phyloP scores from a whole-genome alignment of 495 filamentous ascomycete genomes.

The Penicillium arizonense region DNA sequence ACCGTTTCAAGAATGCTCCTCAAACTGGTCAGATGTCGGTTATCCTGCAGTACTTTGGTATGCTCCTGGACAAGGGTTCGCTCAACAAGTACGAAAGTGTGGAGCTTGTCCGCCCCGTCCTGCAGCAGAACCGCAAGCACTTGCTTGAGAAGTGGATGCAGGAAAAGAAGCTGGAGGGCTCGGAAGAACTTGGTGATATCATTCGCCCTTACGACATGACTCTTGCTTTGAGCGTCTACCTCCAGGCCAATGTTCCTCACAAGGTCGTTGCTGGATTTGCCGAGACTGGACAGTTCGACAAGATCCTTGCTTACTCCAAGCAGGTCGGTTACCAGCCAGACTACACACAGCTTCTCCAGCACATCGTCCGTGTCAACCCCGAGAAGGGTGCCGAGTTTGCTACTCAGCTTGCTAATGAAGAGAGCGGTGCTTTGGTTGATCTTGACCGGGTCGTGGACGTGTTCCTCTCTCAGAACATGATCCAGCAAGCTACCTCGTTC shows the following conservation, averaged over 20 bases:
- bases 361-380: conserved; percentile 88
- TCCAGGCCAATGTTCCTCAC: conserved; percentile 79
- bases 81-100: conserved; percentile 92
- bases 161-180: conserved; percentile 92
- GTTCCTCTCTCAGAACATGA: conserved; percentile 95
- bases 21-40: conserved; percentile 75
- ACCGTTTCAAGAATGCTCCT: conserved; percentile 85
- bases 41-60: conserved; percentile 96
- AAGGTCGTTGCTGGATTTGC: conserved; percentile 95
- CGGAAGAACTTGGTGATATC: conserved; percentile 93
- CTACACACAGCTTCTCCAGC: conserved; percentile 83
- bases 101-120: conserved; percentile 87
- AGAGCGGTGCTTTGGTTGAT: conserved; percentile 81
- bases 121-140: conserved; percentile 92
- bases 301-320: conserved; percentile 87
- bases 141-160: conserved; percentile 96
- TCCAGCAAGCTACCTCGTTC: conserved; percentile 96
- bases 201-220: conserved; percentile 84
- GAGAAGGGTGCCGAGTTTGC: conserved; percentile 97
- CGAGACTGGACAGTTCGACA: conserved; percentile 93
- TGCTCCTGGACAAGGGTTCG: conserved; percentile 90
- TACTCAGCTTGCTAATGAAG: conserved; percentile 78
- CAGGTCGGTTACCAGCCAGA: conserved; percentile 85
- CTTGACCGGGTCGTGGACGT: conserved; percentile 95
- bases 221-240: conserved; percentile 82